A percentile compares a stretch with the other conserved stretches of the same genome.
Conservation (phyloP, 2,329 filamentous ascomycete species). For the Colletotrichum abscissum region DNA sequence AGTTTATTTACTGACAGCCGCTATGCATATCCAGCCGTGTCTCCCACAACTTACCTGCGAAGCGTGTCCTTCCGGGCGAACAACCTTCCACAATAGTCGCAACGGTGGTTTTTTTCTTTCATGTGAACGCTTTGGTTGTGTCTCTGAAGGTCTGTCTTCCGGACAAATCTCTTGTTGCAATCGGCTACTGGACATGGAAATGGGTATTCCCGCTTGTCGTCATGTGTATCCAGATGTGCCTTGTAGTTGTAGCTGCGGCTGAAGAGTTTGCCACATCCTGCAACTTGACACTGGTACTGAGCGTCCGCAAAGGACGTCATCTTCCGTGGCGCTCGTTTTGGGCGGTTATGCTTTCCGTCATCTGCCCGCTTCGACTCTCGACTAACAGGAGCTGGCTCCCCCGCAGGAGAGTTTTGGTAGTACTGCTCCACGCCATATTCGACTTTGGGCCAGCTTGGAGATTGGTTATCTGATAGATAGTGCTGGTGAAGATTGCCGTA, state of each 20-base stretch:
- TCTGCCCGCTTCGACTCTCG: constrained; percentile 40
- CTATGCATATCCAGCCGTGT: neutral
- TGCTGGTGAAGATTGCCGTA: constrained; percentile 15
- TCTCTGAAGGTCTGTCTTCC: constrained; percentile 81
- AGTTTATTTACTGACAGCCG: neutral
- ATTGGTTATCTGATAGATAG: constrained; percentile 27
- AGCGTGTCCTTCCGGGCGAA: constrained; percentile 88
- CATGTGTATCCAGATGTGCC: constrained; percentile 86
- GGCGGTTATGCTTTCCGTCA: constrained; percentile 39
- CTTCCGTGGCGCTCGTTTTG: constrained; percentile 56
- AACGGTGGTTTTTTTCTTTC: constrained; percentile 77
- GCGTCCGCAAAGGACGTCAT: constrained; percentile 76
- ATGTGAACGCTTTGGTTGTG: constrained; percentile 77
- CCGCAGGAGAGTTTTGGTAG: constrained; percentile 33
- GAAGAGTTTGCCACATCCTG: constrained; percentile 82
- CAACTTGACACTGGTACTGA: constrained; percentile 75
- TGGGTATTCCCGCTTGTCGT: constrained; percentile 77
- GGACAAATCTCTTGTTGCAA: constrained; percentile 82
- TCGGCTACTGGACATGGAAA: constrained; percentile 73
- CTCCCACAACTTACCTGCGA: constrained; percentile 68
- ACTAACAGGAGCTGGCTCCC: constrained; percentile 29
- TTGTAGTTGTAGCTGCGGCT: constrained; percentile 89
- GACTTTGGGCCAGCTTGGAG: constrained; percentile 51
- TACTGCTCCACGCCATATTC: constrained; percentile 44
- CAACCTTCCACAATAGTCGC: constrained; percentile 75